Percentiles rank a stretch among this genome's conserved stretches.
Evolutionary conservation across 2,329 filamentous ascomycete species (phyloP).

Genomic region (Phialophora chinensis): DNA sequence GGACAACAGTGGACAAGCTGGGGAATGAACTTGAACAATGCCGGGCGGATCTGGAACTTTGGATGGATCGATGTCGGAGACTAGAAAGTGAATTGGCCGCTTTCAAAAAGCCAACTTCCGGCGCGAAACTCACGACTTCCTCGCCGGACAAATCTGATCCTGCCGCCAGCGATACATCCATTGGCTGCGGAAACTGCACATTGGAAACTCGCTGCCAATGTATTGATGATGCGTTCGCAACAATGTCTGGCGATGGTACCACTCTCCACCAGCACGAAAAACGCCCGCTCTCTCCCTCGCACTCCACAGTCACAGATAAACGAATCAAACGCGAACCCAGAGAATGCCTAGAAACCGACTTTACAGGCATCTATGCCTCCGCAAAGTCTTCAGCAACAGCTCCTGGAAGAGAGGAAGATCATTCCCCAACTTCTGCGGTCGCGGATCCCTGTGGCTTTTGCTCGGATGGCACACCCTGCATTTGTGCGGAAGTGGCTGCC

Average conservation of each 20-base stretch:
- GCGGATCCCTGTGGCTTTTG: slow-evolving; percentile 82
- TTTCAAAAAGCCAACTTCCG: slow-evolving; percentile 47
- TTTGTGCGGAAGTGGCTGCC: slow-evolving; percentile 72
- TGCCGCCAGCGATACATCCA: slow-evolving; percentile 48
- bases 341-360: slow-evolving; percentile 69
- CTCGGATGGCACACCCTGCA: slow-evolving; percentile 79
- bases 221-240: slow-evolving; percentile 60
- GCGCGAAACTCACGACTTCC: slow-evolving; percentile 42
- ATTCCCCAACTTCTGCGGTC: slow-evolving; percentile 48
- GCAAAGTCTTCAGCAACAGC: slow-evolving; percentile 56
- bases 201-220: slow-evolving; percentile 68
- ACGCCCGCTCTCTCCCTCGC: slow-evolving; percentile 44
- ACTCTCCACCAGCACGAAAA: slow-evolving; percentile 46
- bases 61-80: slow-evolving; percentile 62
- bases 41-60: slow-evolving; percentile 56
- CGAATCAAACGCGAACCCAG: slow-evolving; percentile 55
- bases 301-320: slow-evolving; percentile 56
- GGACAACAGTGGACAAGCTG: slow-evolving; percentile 61
- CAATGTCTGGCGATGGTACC: slow-evolving; percentile 47
- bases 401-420: slow-evolving; percentile 51
- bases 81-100: slow-evolving; percentile 65
- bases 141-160: slow-evolving; percentile 50
- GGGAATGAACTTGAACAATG: slow-evolving; percentile 72
- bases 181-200: slow-evolving; percentile 71
- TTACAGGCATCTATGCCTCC: slow-evolving; percentile 56